Evolutionary conservation across 148 eudicot species (phyloP).

Genomic region (Camellia sinensis): DNA sequence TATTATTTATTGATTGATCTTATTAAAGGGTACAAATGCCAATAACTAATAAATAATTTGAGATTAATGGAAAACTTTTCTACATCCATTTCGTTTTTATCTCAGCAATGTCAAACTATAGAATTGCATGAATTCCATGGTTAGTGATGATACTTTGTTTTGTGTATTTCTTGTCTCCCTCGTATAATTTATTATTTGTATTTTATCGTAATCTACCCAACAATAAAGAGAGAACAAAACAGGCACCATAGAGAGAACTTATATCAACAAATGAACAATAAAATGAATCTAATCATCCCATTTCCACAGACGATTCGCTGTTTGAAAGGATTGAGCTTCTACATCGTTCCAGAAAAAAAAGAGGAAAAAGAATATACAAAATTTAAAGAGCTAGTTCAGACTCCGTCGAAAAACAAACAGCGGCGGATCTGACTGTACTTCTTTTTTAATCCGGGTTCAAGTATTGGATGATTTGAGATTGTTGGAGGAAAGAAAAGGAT

Average conservation of each 20-base stretch:
- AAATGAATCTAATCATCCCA: conserved; percentile 5
- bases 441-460: neutral
- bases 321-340: neutral
- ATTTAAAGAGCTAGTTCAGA: neutral
- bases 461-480: neutral
- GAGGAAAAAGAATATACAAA: neutral
- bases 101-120: too few relatives aligned
- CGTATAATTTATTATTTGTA: neutral
- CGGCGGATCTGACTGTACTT: too few relatives aligned
- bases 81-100: neutral
- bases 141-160: too few relatives aligned
- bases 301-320: neutral
- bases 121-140: too few relatives aligned
- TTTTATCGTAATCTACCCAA: neutral
- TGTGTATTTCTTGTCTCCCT: too few relatives aligned
- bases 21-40: neutral
- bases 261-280: neutral
- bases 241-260: neutral
- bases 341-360: neutral
- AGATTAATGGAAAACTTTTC: neutral
- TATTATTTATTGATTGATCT: neutral
- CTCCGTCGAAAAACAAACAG: neutral
- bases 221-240: neutral
- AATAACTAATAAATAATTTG: neutral
- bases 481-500: conserved; percentile 30